Conservation (phyloP, 2,329 filamentous ascomycete genomes). For the Coniochaeta sp. region DNA sequence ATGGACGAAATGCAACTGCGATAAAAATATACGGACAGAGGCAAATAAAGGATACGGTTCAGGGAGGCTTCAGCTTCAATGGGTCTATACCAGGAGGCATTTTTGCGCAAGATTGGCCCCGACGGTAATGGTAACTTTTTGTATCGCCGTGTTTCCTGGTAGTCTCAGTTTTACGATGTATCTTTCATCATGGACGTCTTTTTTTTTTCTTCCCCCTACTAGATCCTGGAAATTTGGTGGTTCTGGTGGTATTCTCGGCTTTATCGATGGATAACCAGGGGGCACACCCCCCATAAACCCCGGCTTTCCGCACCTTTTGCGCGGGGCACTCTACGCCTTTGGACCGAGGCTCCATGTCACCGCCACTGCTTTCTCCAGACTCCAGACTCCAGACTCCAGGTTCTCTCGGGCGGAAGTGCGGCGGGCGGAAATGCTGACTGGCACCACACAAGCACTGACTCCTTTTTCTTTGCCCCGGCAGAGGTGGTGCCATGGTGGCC, state of each 20-base stretch:
- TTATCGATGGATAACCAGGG: slow-evolving; percentile 7
- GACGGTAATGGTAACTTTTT: not conserved
- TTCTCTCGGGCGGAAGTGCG: too few species aligned
- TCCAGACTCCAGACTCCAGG: too few species aligned
- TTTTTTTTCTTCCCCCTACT: too few species aligned
- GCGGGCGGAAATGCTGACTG: too few species aligned
- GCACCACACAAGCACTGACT: too few species aligned
- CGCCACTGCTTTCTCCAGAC: too few species aligned
- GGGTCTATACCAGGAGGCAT: not conserved
- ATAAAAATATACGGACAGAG: not conserved
- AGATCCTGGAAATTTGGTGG: not conserved
- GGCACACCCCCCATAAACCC: not conserved
- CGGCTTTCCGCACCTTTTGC: too few species aligned
- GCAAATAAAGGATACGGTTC: not conserved
- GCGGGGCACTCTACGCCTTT: not conserved
- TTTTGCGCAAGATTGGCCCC: not conserved
- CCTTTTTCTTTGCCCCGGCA: too few species aligned
- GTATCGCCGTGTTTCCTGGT: slow-evolving; percentile 4
- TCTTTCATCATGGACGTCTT: slow-evolving; percentile 16
- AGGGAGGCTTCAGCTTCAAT: not conserved
- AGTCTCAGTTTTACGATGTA: slow-evolving; percentile 23
- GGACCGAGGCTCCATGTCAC: not conserved
- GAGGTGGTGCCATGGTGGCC: too few species aligned
- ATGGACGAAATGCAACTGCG: too few species aligned
- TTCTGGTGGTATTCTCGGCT: slow-evolving; percentile 4